phyloP scores from a whole-genome alignment of 1,284 basidiomycete genomes.

The Microbotryum scabiosae region DNA sequence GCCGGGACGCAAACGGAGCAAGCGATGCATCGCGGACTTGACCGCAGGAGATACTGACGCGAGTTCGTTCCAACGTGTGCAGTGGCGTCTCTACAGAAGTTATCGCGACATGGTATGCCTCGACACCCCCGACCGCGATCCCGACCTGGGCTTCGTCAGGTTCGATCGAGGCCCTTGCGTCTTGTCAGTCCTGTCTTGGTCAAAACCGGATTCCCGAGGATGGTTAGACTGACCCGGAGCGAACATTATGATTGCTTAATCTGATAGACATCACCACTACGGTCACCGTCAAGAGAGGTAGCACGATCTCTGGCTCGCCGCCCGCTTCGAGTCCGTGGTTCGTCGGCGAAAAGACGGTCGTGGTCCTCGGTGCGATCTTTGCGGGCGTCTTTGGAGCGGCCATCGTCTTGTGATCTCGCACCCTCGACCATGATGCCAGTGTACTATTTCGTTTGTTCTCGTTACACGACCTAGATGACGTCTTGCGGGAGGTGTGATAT shows the following conservation, averaged over 20 bases:
- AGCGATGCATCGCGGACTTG: not conserved
- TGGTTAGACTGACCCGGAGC: not conserved
- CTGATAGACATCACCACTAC: conserved; percentile 20
- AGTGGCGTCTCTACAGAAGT: not conserved
- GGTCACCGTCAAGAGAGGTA: conserved; percentile 1
- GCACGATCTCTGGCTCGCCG: too few relatives aligned
- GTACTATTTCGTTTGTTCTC: too few relatives aligned
- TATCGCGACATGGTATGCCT: conserved; percentile 20
- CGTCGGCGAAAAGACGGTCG: too few relatives aligned
- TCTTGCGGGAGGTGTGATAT: too few relatives aligned
- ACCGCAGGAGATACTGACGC: conserved; percentile 6
- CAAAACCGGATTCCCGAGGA: not conserved
- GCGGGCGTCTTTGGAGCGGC: too few relatives aligned
- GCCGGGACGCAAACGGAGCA: too few relatives aligned
- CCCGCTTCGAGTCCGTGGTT: too few relatives aligned
- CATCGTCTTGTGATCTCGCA: too few relatives aligned
- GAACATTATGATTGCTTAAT: not conserved
- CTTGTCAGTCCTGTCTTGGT: conserved; percentile 1
- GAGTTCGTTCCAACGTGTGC: too few relatives aligned
- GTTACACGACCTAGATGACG: too few relatives aligned
- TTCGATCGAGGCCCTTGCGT: conserved; percentile 1
- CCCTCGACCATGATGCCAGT: too few relatives aligned
- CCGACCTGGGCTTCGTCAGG: conserved; percentile 14
- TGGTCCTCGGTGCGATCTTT: too few relatives aligned
- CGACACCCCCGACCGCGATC: conserved; percentile 15